phyloP scores from a whole-genome alignment of 768 basidiomycete genomes.

The Amanita fuliginea region DNA sequence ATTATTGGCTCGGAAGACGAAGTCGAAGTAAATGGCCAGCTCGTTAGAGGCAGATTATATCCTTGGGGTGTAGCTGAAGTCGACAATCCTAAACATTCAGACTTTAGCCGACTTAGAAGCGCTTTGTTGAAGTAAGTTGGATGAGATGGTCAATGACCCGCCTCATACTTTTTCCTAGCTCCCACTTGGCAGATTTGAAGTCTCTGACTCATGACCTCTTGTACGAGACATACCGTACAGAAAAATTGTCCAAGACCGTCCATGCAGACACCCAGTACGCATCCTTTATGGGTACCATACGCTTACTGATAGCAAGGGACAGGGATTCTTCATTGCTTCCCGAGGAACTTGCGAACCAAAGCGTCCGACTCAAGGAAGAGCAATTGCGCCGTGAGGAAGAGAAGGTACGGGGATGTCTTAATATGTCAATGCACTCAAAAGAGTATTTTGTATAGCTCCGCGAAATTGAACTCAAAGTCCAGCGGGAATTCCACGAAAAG shows the following conservation, averaged over 20 bases:
- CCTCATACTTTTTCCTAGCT: constrained; percentile 33
- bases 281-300: constrained; percentile 3
- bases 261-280: constrained; percentile 64
- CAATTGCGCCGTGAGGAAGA: constrained; percentile 96
- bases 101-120: constrained; percentile 87
- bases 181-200: constrained; percentile 92
- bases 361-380: constrained; percentile 96
- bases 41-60: constrained; percentile 88
- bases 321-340: constrained; percentile 88
- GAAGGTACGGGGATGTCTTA: constrained; percentile 43
- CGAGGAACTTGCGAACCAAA: constrained; percentile 94
- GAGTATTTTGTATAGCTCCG: constrained; percentile 49
- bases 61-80: constrained; percentile 99
- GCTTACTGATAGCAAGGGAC: constrained; percentile 15
- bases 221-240: constrained; percentile 96
- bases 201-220: constrained; percentile 88
- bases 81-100: constrained; percentile 99
- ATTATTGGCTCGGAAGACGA: constrained; percentile 97
- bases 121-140: constrained; percentile 74
- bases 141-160: not conserved
- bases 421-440: not conserved
- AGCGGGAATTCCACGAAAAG: constrained; percentile 96
- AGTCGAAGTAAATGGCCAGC: constrained; percentile 85
- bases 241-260: constrained; percentile 89
- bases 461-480: constrained; percentile 96